These are phyloP conservation scores for Trametes hirsuta DNA, from an alignment of 1,284 basidiomycete species.

Conservation along the genomic window DNA sequence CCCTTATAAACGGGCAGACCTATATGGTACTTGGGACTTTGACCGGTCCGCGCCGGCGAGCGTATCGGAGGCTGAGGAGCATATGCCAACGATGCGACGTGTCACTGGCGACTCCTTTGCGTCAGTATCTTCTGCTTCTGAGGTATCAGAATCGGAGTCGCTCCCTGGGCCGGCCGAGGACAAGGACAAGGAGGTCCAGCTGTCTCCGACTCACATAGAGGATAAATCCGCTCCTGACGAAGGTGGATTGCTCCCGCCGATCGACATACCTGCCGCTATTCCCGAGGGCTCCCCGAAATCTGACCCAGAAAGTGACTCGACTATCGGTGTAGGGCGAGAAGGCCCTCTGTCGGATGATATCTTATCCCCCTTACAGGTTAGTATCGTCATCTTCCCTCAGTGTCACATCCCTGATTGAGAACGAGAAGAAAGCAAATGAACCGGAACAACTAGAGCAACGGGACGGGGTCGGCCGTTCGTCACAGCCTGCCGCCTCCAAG, in stretches of 20 bases:
- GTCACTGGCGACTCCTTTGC: constrained; percentile 57
- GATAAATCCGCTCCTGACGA: constrained; percentile 3
- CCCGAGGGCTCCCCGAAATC: constrained; percentile 33
- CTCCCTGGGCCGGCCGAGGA: constrained; percentile 32
- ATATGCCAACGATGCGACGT: constrained; percentile 42
- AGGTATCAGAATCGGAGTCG: constrained; percentile 53
- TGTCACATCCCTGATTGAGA: neutral
- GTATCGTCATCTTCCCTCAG: constrained; percentile 7
- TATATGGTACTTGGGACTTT: constrained; percentile 53
- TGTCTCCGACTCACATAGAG: constrained; percentile 1
- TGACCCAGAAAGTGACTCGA: constrained; percentile 85
- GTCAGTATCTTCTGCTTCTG: constrained; percentile 54
- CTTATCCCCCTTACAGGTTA: constrained; percentile 31
- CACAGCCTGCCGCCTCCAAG: constrained; percentile 49
- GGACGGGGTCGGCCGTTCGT: constrained; percentile 6
- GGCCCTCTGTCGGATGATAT: constrained; percentile 34
- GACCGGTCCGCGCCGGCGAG: constrained; percentile 62
- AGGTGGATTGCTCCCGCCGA: constrained; percentile 12
- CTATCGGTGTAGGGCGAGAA: constrained; percentile 74
- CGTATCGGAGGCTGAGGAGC: constrained; percentile 82
- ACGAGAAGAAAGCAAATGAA: too few species aligned
- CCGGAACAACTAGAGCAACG: neutral
- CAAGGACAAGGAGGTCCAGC: neutral
- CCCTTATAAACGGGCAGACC: constrained; percentile 57
- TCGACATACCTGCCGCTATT: constrained; percentile 4